Percentiles rank a stretch among this genome's conserved stretches.
Conservation (phyloP, 23 red algal species). For the Gracilaria gracilis region DNA sequence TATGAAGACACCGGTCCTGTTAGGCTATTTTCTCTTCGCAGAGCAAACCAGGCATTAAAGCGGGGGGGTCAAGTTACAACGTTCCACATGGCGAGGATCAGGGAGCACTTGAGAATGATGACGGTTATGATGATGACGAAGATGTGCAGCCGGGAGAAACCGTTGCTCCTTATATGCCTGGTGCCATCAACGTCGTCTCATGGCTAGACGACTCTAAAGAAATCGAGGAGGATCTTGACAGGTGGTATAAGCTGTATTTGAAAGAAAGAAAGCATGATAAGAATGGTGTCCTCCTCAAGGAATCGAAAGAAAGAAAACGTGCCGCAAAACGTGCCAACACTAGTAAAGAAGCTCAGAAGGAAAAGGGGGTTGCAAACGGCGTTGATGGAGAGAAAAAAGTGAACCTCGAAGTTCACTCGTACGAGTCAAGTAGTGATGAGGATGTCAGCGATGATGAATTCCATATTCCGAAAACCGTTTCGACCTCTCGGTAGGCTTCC, state of each 20-base stretch:
- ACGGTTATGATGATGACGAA: conserved; percentile 23
- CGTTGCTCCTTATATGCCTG: conserved; percentile 20
- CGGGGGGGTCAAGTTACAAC: conserved; percentile 39
- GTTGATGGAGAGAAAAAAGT: not conserved
- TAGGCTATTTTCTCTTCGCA: conserved; percentile 51
- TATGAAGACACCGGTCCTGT: conserved; percentile 7
- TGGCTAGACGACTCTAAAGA: conserved; percentile 9
- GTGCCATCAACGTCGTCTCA: conserved; percentile 18
- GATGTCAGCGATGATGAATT: conserved; percentile 29
- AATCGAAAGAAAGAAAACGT: conserved; percentile 58
- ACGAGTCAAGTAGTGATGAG: conserved; percentile 47
- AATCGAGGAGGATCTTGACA: conserved; percentile 65
- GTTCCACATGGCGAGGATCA: conserved; percentile 31
- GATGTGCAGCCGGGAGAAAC: not conserved
- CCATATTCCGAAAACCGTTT: not conserved
- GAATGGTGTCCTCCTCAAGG: conserved; percentile 59
- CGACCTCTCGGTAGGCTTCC: conserved; percentile 62
- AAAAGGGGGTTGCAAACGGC: not conserved
- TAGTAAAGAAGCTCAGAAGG: conserved; percentile 15
- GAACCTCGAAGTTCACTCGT: conserved; percentile 49
- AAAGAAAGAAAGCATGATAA: conserved; percentile 49
- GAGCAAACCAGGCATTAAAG: conserved; percentile 50
- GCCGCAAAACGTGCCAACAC: conserved; percentile 29
- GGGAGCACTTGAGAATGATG: conserved; percentile 24
- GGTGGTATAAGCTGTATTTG: conserved; percentile 68